phyloP scores from a whole-genome alignment of 192 early-diverging fungal species.

The Rhizophlyctis rosea region DNA sequence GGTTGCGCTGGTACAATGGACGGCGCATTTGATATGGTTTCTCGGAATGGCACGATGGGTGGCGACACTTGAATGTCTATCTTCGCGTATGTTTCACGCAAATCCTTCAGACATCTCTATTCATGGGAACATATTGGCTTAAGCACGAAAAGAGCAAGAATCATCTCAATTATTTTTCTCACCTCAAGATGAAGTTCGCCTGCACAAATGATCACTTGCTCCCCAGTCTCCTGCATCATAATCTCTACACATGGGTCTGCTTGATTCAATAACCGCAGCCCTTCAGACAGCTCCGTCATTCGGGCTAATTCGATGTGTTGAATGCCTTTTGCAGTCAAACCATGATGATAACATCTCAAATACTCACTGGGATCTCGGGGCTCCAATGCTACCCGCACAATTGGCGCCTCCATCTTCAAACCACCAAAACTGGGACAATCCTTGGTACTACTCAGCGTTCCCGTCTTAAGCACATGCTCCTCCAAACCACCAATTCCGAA shows the following conservation, averaged over 20 bases:
- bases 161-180: background rate
- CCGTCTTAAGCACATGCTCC: conserved; percentile 91
- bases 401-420: conserved; percentile 70
- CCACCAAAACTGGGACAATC: conserved; percentile 77
- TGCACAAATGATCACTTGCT: conserved; percentile 93
- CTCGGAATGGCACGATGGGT: conserved; percentile 96
- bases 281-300: conserved; percentile 81
- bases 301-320: conserved; percentile 50
- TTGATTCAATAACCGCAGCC: conserved; percentile 87
- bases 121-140: conserved; percentile 14
- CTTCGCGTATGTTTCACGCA: conserved; percentile 90
- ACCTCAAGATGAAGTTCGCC: conserved; percentile 96
- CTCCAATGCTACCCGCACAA: conserved; percentile 95
- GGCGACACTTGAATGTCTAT: conserved; percentile 91
- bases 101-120: conserved; percentile 86
- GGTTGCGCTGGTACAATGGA: conserved; percentile 18
- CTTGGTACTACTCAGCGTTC: conserved; percentile 75
- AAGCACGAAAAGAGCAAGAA: background rate
- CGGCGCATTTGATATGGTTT: conserved; percentile 69
- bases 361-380: conserved; percentile 73
- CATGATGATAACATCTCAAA: no score
- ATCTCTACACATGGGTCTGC: conserved; percentile 95
- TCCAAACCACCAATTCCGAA: conserved; percentile 88
- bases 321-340: no score
- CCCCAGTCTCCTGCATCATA: conserved; percentile 87